Base-by-base conservation (phyloP, 306 rosid genomes). In the Citrullus mucosospermus region DNA sequence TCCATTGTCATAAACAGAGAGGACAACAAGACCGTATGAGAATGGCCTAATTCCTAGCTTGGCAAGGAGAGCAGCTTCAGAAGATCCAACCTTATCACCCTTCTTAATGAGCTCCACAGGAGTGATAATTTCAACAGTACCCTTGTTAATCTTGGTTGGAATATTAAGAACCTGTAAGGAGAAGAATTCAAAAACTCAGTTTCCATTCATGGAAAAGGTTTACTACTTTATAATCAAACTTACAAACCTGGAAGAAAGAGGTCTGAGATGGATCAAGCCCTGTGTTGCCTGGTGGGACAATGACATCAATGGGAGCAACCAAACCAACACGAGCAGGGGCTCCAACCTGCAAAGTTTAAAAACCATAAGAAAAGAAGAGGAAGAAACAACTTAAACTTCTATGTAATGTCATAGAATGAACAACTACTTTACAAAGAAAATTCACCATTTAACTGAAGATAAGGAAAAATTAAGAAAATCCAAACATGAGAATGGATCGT, bases 301-400 rank as follows among this genome's bases (percentile, higher is more conserved):
- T 84, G 0, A 94, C 98, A 83, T 94, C 98, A 86, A 94, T 94
- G 18, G 98, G 98, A 12, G 98, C 98, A 76, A 92, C 88, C 86
- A 94, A 84, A 74, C 97, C 98, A 46, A 94, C 98, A 90, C 98
- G 98, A 61, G 98, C 98, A 80, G 98, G 98, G 18, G 98, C 98
- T 80, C 95, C 96, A 39, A 94, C 98, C 97, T 92, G 67, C 53
- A 28, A 14, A 57, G 3, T 38, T 50, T 0, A 5, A 6, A 70
- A 6, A 18, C 44, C 43, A 13, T 22, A 15, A 9, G 56, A 32
- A 16, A 12, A 5, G 9, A 28, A 43, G 46, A 43, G 39, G 39
- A 5, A 5, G 39, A 36, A 4, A 5, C 6, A 36, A 36, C 39
- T 5, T 36, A 36, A 36, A 5, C 39, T 36, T 36, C 39, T 36